These are phyloP conservation scores for Trypanosoma cruzi DNA, from an alignment of 208 protist species.

Conservation along the genomic window DNA sequence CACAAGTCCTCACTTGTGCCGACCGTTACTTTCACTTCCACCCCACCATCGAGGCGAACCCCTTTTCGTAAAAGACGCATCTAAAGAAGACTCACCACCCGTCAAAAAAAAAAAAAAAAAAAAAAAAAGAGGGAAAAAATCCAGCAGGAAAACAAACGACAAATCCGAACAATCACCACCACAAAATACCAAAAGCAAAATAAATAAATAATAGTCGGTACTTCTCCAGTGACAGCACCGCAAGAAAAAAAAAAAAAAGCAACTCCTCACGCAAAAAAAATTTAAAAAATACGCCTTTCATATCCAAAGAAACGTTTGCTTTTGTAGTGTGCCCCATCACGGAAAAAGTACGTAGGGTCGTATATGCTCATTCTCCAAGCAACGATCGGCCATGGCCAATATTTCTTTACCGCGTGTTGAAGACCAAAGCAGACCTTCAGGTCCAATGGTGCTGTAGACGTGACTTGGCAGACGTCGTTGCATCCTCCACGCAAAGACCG, in stretches of 20 bases:
- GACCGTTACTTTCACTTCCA: conserved; percentile 90
- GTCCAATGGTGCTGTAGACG: conserved; percentile 16
- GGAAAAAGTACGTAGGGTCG: conserved; percentile 24
- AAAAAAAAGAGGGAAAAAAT: too few relatives aligned
- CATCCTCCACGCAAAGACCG: conserved; percentile 17
- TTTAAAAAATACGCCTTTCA: too few relatives aligned
- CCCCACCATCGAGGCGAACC: conserved; percentile 65
- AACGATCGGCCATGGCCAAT: conserved; percentile 19
- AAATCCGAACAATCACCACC: neutral
- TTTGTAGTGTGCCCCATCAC: neutral
- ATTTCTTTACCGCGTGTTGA: conserved; percentile 12
- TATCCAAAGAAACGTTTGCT: too few relatives aligned
- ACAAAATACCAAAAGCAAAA: conserved; percentile 10
- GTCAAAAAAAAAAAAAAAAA: neutral
- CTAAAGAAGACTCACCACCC: neutral
- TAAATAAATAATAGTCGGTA: neutral
- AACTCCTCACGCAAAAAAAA: conserved; percentile 12
- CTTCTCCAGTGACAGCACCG: neutral
- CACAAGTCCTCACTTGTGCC: conserved; percentile 94
- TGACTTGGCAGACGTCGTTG: conserved; percentile 1
- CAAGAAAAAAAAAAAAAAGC: conserved; percentile 15
- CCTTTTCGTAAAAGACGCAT: conserved; percentile 73
- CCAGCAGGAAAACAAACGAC: conserved; percentile 8
- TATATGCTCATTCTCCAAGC: conserved; percentile 22
- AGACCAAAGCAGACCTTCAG: neutral